These are phyloP conservation scores for Chaetomium tenue DNA, from an alignment of 495 filamentous ascomycete genomes.

Conservation along the genomic window DNA sequence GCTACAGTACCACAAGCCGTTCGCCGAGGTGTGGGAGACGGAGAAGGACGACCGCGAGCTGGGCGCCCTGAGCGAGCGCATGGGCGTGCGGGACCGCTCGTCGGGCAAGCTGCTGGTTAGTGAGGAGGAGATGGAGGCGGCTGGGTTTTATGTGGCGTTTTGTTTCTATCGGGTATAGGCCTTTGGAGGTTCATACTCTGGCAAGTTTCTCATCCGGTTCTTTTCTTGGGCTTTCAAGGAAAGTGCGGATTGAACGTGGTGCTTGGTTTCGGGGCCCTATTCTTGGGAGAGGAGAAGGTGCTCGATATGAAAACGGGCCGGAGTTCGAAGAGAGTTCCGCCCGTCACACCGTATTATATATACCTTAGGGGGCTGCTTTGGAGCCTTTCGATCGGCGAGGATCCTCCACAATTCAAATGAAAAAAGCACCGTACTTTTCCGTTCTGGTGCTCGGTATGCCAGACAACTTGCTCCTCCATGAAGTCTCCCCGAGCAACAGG, in stretches of 20 bases:
- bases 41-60: constrained; percentile 79
- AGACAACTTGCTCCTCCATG: neutral
- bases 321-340: too few relatives aligned
- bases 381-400: too few relatives aligned
- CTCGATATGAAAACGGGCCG: too few relatives aligned
- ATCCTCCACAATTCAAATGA: too few relatives aligned
- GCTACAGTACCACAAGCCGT: constrained; percentile 84
- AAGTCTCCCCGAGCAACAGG: neutral
- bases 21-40: constrained; percentile 84
- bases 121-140: constrained; percentile 84
- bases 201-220: neutral
- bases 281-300: neutral
- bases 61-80: constrained; percentile 82
- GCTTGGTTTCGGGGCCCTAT: neutral
- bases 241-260: neutral
- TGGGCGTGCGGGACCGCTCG: constrained; percentile 78
- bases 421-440: too few relatives aligned
- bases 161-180: constrained; percentile 86
- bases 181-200: too few relatives aligned
- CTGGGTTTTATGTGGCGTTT: constrained; percentile 86
- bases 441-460: neutral
- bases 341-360: too few relatives aligned
- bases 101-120: constrained; percentile 67
- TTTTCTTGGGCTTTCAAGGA: neutral
- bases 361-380: too few relatives aligned